Percentiles rank a stretch among this genome's conserved stretches.
Evolutionary conservation across 768 basidiomycete species (phyloP).

Genomic region (Psilocybe tampanensis): DNA sequence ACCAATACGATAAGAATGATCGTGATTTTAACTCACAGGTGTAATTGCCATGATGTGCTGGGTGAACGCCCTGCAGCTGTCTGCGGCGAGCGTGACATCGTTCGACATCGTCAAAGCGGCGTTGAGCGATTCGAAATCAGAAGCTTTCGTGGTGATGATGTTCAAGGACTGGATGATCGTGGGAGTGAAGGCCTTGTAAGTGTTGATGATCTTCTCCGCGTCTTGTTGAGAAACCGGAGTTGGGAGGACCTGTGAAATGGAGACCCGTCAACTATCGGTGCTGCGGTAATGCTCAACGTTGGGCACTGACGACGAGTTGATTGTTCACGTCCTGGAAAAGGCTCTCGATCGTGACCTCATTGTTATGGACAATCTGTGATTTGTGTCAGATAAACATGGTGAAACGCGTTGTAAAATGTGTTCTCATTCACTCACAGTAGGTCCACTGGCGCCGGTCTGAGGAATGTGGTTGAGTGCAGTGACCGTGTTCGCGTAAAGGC

Average conservation of each 20-base stretch:
- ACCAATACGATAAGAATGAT: neutral
- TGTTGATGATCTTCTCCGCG: neutral
- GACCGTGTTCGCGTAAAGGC: neutral
- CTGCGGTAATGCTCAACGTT: neutral
- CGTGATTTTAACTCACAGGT: neutral
- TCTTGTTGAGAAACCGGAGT: neutral
- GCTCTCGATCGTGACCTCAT: neutral
- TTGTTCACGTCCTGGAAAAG: neutral
- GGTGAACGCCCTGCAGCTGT: neutral
- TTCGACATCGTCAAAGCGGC: neutral
- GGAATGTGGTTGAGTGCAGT: neutral
- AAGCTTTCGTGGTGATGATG: neutral
- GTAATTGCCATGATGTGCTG: neutral
- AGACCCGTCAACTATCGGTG: neutral
- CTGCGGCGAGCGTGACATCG: neutral
- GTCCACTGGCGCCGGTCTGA: neutral
- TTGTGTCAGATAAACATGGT: neutral
- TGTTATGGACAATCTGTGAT: neutral
- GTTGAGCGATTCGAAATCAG: neutral
- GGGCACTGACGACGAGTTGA: neutral
- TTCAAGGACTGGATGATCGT: neutral
- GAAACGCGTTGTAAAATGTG: neutral
- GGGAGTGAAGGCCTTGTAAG: neutral
- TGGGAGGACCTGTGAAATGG: neutral
- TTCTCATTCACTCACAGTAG: neutral